Base-by-base conservation (phyloP, 805 yeast genomes). In the Ogataea saltuana region DNA sequence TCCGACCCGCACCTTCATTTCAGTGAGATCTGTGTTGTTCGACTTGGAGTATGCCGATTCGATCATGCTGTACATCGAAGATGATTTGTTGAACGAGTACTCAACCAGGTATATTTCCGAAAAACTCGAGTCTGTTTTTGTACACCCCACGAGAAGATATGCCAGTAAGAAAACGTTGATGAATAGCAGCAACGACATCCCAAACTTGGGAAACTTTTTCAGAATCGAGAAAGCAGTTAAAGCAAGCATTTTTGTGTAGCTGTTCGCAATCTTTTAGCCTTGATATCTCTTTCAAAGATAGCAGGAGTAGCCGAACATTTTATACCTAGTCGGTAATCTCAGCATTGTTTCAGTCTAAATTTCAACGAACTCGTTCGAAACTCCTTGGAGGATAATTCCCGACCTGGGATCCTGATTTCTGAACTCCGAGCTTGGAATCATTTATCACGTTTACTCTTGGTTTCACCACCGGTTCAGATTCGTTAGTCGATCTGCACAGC, bases 121-220 rank as follows among this genome's bases (percentile, higher is more conserved):
- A 53, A 76, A 80, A 0, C 71, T 60, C 0, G 63, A 32, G 4
- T 64, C 46, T 0, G 67, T 43, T 15, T 65, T 65, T 16, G 75
- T 69, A 41, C 85, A 79, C 2, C 88, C 85, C 5, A 80, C 55
- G 10, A 82, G 61, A 5, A 82, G 61, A 57, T 80, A 82, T 1
- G 78, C 68, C 15, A 81, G 59, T 5, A 83, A 59, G 45, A 80
- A 72, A 2, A 73, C 64, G 1, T 76, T 56, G 15, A 80, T 72
- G 47, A 81, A 62, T 26, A 77, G 66, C 3, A 76, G 51, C 0
- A 71, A 23, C 8, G 74, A 48, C 31, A 71, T 59, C 16, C 73
- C 42, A 12, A 72, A 48, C 39, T 74, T 70, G n/a, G 80, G 76
- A 47, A 65, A 58, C 42, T 64, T 65, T 45, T 67, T 69, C 17